Base-by-base conservation (phyloP, 805 yeast species). In the Metschnikowia shivogae region DNA sequence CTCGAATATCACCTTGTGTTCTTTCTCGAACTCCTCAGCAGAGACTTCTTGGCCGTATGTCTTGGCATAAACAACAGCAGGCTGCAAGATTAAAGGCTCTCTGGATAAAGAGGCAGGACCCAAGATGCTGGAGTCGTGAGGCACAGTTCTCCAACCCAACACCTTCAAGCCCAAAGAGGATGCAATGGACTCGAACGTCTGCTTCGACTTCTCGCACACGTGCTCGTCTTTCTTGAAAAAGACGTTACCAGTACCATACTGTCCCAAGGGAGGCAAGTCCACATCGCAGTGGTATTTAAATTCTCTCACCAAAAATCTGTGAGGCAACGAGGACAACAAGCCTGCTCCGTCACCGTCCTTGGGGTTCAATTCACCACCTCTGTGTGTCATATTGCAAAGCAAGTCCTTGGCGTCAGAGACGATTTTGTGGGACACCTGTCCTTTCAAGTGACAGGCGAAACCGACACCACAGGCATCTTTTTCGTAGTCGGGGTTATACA, bases 331-430 rank as follows among this genome's bases (percentile, higher is more conserved):
- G 41, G 93, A 80, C 80, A 92, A 81, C 50, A 92, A 89, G 66
- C 99, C 99, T 24, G 99, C 99, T 68, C 99, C 99, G 64, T 92
- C 99, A 68, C 99, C 99, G 64, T 92, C 97, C 59, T 89, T 81
- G 19, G 97, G 95, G 61, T 90, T 96, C 48, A 96, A 95, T 49
- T 90, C 97, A 34, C 98, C 98, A 63, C 99, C 99, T 72, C 99
- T 82, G 68, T 92, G 99, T 50, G 97, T 87, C 99, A 92, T 93
- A 71, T 93, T 92, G 73, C 98, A 90, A 44, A 92, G 80, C 59
- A 92, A 72, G 62, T 79, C 81, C 55, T 81, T 75, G 34, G 96
- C 96, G 70, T 93, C 98, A 34, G 95, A 82, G 48, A 92, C 89
- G 57, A 92, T 89, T 63, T 90, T 89, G 73, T 93, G 99, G 43